Conservation (phyloP, 2,329 filamentous ascomycete genomes). For the Arthrobotrys iridis region DNA sequence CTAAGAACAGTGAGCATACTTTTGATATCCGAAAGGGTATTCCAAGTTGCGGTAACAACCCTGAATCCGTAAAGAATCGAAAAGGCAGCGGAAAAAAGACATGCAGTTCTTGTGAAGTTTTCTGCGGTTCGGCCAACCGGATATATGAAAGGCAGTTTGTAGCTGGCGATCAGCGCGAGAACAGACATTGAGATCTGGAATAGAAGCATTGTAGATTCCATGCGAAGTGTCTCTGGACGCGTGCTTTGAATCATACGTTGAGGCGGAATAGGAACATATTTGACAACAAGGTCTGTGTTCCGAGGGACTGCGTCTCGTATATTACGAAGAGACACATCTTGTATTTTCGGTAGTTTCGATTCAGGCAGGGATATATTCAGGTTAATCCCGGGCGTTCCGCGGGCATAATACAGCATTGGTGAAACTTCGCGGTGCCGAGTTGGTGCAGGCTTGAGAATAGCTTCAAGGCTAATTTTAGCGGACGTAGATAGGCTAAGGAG, state of each 20-base stretch:
- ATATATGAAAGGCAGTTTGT: not conserved
- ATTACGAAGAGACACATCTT: too few species aligned
- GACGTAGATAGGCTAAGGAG: not conserved
- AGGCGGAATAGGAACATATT: not conserved
- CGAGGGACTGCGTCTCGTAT: too few species aligned
- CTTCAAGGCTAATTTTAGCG: not conserved
- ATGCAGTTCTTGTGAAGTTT: not conserved
- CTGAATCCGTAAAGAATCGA: not conserved
- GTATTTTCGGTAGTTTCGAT: too few species aligned
- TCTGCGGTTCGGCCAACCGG: not conserved
- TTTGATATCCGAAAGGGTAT: not conserved
- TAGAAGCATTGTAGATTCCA: not conserved
- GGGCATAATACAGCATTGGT: too few species aligned
- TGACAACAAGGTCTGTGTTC: too few species aligned
- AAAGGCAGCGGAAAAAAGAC: not conserved
- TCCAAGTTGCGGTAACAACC: not conserved
- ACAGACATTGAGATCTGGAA: not conserved
- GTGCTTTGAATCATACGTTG: not conserved
- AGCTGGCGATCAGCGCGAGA: not conserved
- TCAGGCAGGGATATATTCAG: too few species aligned
- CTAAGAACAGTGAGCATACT: not conserved
- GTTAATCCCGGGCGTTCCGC: too few species aligned
- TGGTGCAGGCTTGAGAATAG: too few species aligned
- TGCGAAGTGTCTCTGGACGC: not conserved
- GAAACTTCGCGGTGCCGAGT: too few species aligned